These are phyloP conservation scores for Penicillium bialowiezense DNA, from an alignment of 495 filamentous ascomycete species.

Conservation along the genomic window DNA sequence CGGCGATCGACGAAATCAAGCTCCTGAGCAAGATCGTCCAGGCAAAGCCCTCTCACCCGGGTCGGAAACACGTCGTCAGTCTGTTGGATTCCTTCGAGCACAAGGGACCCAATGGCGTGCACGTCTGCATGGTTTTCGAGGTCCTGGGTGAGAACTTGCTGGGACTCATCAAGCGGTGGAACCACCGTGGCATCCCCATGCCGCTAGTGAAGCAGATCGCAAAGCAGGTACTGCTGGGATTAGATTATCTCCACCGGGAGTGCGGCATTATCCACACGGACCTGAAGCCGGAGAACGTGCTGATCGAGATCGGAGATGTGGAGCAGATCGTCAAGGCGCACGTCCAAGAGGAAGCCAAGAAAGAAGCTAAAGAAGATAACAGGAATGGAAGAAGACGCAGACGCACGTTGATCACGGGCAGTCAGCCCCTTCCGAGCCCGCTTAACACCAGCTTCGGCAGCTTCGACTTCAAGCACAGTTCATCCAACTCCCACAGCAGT, in stretches of 20 bases:
- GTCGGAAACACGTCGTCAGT: constrained; percentile 91
- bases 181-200: constrained; percentile 95
- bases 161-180: constrained; percentile 97
- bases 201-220: constrained; percentile 96
- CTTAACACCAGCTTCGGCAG: constrained; percentile 88
- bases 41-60: constrained; percentile 90
- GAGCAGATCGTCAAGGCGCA: constrained; percentile 95
- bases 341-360: constrained; percentile 75
- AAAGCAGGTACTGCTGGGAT: constrained; percentile 91
- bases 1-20: constrained; percentile 98
- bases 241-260: constrained; percentile 95
- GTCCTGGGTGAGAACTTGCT: constrained; percentile 94
- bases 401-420: constrained; percentile 93
- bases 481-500: constrained; percentile 73
- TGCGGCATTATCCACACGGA: constrained; percentile 99
- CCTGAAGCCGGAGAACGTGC: constrained; percentile 94
- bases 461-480: constrained; percentile 66
- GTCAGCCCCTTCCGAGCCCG: constrained; percentile 92
- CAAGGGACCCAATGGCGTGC: constrained; percentile 91
- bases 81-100: constrained; percentile 96
- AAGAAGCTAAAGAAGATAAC: constrained; percentile 79
- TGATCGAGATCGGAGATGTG: constrained; percentile 98
- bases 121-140: constrained; percentile 99
- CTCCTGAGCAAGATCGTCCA: constrained; percentile 93
- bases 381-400: constrained; percentile 90